phyloP scores from a whole-genome alignment of 2,329 filamentous ascomycete genomes.

The Ophiognomonia clavigignenti-juglandacearum region DNA sequence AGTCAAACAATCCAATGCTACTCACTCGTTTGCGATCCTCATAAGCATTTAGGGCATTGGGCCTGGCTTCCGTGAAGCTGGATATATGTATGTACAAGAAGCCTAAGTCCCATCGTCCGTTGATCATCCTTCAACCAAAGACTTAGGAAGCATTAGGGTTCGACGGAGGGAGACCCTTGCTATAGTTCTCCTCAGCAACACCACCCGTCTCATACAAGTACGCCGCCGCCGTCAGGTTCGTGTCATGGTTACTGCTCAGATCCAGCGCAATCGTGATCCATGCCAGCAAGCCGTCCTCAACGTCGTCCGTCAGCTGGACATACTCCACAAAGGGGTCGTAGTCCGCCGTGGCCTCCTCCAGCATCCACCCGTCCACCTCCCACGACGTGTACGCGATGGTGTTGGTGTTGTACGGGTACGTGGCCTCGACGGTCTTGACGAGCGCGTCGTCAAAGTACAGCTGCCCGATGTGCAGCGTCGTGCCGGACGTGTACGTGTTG shows the following conservation, averaged over 20 bases:
- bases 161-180: constrained; percentile 2
- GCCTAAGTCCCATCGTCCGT: too few relatives aligned
- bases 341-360: constrained; percentile 24
- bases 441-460: constrained; percentile 36
- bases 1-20: too few relatives aligned
- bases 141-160: constrained; percentile 1
- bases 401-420: constrained; percentile 33
- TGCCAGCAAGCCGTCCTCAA: constrained; percentile 5
- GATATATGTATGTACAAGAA: too few relatives aligned
- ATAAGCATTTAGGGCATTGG: too few relatives aligned
- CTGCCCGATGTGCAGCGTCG: constrained; percentile 37
- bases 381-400: constrained; percentile 25
- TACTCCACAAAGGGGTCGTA: constrained; percentile 49
- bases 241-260: constrained; percentile 1
- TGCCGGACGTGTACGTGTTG: constrained; percentile 32
- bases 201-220: constrained; percentile 2
- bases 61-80: too few relatives aligned
- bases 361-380: constrained; percentile 24
- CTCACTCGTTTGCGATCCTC: too few relatives aligned
- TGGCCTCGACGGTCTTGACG: constrained; percentile 30
- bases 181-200: neutral
- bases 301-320: neutral
- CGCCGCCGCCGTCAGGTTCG: constrained; percentile 1
- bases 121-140: neutral
- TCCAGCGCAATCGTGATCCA: constrained; percentile 14